Base-by-base conservation (phyloP, 192 early-diverging fungal species). In the Backusella parvicylindrica region DNA sequence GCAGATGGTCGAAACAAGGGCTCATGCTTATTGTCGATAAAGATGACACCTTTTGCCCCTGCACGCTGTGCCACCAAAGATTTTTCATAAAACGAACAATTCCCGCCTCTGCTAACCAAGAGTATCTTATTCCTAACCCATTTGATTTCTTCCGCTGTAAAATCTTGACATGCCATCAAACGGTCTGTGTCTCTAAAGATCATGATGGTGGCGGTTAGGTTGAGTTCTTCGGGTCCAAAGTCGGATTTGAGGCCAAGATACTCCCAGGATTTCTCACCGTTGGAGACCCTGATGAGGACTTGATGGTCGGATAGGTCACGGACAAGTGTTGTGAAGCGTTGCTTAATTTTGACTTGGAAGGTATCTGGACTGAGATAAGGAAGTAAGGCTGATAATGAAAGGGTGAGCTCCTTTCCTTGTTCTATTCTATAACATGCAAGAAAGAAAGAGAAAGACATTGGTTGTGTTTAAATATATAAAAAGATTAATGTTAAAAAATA, bases 61-160 rank as follows among this genome's bases (percentile, higher is more conserved):
- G 87, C 85, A 7, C 64, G 49, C 37, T 88, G 85, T 1, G 85
- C 85, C 43, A 77, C 71, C n/a, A 73, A 71, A 0, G 76, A 82
- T 53, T 88, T 86, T 13, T 83, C 68, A 11, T 79, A 71, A 56
- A 88, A 88, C 2, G 75, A 40, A 72, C 87, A 88, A 18, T 64
- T 47, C 3, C 53, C 26, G 0, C 87, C 84, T 7, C 87, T 70
- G 23, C 79, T 77, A 0, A 88, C 77, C 0, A 86, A 64, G 31
- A 86, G 15, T 31, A 85, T 76, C n/a, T 80, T 82, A 31, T 70
- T 78, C 6, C 37, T 65, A 30, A 85, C 76, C 7, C 43, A 35
- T 0, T 63, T 21, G 16, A 68, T 23, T 41, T 85, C 79, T 13
- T 74, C 67, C 11, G 11, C 21, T 4, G 77, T 75, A 43, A 75